Evolutionary conservation across 257 asterid species (phyloP), one percentile per base, ranked within the genome.

Genomic region (Nyctanthes arbortristis): DNA sequence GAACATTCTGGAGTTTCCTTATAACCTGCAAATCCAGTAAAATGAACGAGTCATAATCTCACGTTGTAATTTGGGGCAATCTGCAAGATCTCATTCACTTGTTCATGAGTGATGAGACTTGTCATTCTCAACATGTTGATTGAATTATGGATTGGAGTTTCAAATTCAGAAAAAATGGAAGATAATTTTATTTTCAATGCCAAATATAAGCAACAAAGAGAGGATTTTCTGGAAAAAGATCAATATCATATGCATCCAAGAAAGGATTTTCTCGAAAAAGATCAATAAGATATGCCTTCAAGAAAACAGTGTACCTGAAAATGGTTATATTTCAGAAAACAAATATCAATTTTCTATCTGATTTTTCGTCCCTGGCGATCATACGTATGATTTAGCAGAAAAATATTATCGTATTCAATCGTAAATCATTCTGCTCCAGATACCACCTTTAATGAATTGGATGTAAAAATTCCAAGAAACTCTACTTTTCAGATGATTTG

Each of bases 1-100:
- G 37, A 72, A 78, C 97, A 91, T 88, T 37, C 7, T 73, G 11
- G 27, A 28, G 25, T 30, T 29, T 67, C 63, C 61, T 36, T 25
- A 16, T 70, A 70, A 68, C 35, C 84, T 77, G 74, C 70, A 60
- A 16, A 34, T 35, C 39, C 61, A 61, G 25, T 49, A 54, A 61
- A 65, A 73, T 16, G n/a, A 20, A 27, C 30, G 1, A 25, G n/a
- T 31, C 30, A 7, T 24, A 9, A 52, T 4, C 13, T 24, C 24
- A 13, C 14, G n/a, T 7, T 22, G 4, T 16, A 16, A 14, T 16
- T 9, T 14, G 54, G 54, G n/a, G n/a, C n/a, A n/a, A n/a, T n/a
- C n/a, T n/a, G n/a, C n/a, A n/a, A n/a, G n/a, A n/a, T n/a, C n/a
- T n/a, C n/a, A n/a, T n/a, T n/a, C n/a, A n/a, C n/a, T n/a, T n/a